Evolutionary conservation across 768 basidiomycete genomes (phyloP).

Genomic region (Suillus bovinus): DNA sequence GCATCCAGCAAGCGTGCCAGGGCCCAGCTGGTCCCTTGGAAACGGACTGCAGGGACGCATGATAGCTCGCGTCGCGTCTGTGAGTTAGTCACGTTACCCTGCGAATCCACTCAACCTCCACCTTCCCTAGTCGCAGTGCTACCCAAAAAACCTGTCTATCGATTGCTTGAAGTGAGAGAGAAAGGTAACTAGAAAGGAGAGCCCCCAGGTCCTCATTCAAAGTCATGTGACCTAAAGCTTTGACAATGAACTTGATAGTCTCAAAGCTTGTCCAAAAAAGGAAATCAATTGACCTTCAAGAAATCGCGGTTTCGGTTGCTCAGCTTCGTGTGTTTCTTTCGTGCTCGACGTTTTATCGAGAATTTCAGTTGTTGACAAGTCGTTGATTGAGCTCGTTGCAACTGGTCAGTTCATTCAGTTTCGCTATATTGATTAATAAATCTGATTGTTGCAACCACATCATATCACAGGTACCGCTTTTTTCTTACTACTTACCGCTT

Average conservation of each 20-base stretch:
- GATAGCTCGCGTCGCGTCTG: neutral
- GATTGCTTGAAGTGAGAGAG: neutral
- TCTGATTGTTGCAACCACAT: slow-evolving; percentile 1
- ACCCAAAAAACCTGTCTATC: neutral
- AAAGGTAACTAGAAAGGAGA: neutral
- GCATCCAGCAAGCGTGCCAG: neutral
- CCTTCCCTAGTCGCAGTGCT: neutral
- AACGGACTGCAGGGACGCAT: neutral
- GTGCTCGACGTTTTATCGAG: neutral
- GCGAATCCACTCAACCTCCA: neutral
- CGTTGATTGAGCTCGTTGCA: slow-evolving; percentile 1
- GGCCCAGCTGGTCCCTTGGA: neutral
- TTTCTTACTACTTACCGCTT: too few species aligned
- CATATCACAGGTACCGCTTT: slow-evolving; percentile 8
- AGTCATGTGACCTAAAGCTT: neutral
- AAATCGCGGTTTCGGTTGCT: slow-evolving; percentile 7
- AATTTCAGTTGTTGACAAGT: slow-evolving; percentile 1
- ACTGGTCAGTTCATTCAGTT: neutral
- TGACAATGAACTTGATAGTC: neutral
- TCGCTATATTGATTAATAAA: neutral
- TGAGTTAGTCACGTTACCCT: neutral
- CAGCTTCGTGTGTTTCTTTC: slow-evolving; percentile 9
- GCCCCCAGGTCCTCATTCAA: neutral
- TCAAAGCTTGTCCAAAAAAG: slow-evolving; percentile 2
- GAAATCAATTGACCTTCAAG: neutral